phyloP scores from a whole-genome alignment of 805 yeast species.

The Starmerella cellae region DNA sequence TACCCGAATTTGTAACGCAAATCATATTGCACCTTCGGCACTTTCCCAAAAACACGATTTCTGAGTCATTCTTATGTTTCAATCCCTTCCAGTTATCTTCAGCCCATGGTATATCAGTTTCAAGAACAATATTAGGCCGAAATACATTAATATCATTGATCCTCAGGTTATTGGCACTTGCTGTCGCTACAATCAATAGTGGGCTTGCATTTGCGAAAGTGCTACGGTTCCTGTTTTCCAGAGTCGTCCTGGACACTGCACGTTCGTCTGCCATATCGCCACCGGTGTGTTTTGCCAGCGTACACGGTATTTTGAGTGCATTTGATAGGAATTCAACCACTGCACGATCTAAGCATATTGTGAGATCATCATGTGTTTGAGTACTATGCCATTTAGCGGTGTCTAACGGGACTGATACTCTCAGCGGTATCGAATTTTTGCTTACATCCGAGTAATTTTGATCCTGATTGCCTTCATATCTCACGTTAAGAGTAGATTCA shows the following conservation, averaged over 20 bases:
- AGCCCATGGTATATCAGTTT: slow-evolving; percentile 24
- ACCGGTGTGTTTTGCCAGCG: slow-evolving; percentile 25
- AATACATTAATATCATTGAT: slow-evolving; percentile 21
- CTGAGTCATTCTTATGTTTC: background rate
- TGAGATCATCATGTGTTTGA: background rate
- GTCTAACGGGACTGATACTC: slow-evolving; percentile 6
- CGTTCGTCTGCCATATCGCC: no score
- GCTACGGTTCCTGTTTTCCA: slow-evolving; percentile 15
- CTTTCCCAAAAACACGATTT: slow-evolving; percentile 20
- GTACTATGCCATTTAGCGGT: slow-evolving; percentile 6
- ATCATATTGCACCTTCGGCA: slow-evolving; percentile 37
- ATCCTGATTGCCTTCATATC: background rate
- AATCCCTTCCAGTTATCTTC: slow-evolving; percentile 32
- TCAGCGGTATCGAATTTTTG: background rate
- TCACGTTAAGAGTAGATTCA: background rate
- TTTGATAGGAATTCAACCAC: slow-evolving; percentile 26
- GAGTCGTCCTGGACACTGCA: no score
- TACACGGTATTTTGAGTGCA: slow-evolving; percentile 28
- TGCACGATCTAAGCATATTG: slow-evolving; percentile 13
- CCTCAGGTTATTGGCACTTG: slow-evolving; percentile 24
- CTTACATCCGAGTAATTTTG: background rate
- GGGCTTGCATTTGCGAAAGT: slow-evolving; percentile 31
- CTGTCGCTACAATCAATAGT: slow-evolving; percentile 27
- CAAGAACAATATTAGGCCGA: slow-evolving; percentile 32
- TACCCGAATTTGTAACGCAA: slow-evolving; percentile 31